Percentiles rank a stretch among this genome's conserved stretches.
Conservation (phyloP, 352 stramenopile species). For the Globisporangium yorkense region DNA sequence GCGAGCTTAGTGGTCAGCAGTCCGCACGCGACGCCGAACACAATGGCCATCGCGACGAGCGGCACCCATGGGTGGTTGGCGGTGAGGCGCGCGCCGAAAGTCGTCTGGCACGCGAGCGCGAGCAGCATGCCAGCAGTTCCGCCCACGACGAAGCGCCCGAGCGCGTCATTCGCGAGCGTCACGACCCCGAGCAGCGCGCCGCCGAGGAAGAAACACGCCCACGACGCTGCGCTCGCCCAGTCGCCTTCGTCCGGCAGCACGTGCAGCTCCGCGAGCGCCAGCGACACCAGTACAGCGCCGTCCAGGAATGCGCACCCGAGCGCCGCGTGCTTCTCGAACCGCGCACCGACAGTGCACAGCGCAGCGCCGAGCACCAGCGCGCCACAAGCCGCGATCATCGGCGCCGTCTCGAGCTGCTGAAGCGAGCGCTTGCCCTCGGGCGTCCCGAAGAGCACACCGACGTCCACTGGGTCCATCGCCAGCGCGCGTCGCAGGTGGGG, state of each 20-base stretch:
- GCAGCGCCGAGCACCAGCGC: conserved; percentile 12
- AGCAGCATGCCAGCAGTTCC: conserved; percentile 26
- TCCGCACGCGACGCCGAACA: conserved; percentile 1
- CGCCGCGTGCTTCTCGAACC: conserved; percentile 8
- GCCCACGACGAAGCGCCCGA: conserved; percentile 23
- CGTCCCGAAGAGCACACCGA: conserved; percentile 13
- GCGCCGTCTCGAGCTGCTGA: conserved; percentile 16
- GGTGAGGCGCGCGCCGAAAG: conserved; percentile 22
- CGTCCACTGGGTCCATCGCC: conserved; percentile 11
- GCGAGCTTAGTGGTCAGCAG: conserved; percentile 3
- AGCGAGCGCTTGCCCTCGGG: conserved; percentile 10
- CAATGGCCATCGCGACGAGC: background rate
- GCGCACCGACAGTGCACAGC: conserved; percentile 15
- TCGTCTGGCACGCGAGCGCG: conserved; percentile 25
- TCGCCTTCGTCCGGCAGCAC: conserved; percentile 2
- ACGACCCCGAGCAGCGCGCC: conserved; percentile 22
- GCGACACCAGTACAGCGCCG: conserved; percentile 15
- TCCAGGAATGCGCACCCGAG: conserved; percentile 22
- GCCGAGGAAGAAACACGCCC: conserved; percentile 32
- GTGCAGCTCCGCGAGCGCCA: conserved; percentile 10
- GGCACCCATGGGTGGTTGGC: conserved; percentile 8
- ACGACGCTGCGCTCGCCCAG: conserved; percentile 26
- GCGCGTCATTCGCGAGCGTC: conserved; percentile 15
- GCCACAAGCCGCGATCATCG: conserved; percentile 10
- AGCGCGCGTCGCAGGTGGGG: background rate